Evolutionary conservation across 2,329 filamentous ascomycete genomes (phyloP), one percentile per base, ranked within the genome.

Genomic region (Curvularia lunata): DNA sequence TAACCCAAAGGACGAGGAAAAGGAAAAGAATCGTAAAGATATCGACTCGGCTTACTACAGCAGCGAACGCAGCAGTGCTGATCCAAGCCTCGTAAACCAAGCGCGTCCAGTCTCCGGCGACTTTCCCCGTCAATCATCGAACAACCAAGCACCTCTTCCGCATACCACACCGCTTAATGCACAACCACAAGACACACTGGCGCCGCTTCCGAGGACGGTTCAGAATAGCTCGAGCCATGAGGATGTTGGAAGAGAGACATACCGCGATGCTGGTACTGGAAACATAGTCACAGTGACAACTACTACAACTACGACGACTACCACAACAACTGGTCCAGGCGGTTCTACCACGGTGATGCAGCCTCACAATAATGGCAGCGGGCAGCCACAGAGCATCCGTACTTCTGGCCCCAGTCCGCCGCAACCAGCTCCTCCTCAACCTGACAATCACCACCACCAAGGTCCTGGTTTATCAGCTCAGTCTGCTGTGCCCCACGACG

Each of bases 221-320:
- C 64, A 64, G 30, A 64, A 54, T 30, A 59, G 62, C 13, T 59
- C 63, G 46, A 69, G 63, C 45, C 65, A 60, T 30, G 71, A 74
- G 38, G 68, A 72, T 51, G 54, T 74, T 4, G 61, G 65, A 2
- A 62, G 59, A 45, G 73, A 76, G 32, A 71, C 71, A 10, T 69
- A 75, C 43, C 67, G 68, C 28, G 73, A 76, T 48, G 59, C 58
- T 19, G 65, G 61, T 13, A 75, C 73, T 7, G 74, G 74, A 0
- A 72, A 75, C 25, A 67, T 75, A 19, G 67, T 76, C 3, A 75
- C 73, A 5, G 71, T 71, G 3, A 75, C 71, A 8, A 76, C 73
- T 0, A 76, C 74, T 12, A 75, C 74, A 1, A 76, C 73, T 1
- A 75, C 74, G 1, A 75, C 73, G 1, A 75, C 74, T 0, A 76